Evolutionary conservation across 106 monocot genomes (phyloP).

Genomic region (Amphibolis antarctica): DNA sequence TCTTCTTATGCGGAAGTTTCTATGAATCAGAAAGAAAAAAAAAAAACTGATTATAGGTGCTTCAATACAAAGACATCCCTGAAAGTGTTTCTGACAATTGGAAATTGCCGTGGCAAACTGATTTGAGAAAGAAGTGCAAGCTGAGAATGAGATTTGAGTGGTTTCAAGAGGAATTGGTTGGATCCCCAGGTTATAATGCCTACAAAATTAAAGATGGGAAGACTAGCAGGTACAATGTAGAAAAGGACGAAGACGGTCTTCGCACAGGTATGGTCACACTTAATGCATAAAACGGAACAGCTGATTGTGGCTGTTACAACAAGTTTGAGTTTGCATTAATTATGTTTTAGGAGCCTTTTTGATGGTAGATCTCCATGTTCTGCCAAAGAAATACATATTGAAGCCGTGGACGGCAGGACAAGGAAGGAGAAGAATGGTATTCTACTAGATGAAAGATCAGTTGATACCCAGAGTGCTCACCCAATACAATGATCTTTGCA

Average conservation of each 20-base stretch:
- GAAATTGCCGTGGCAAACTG: constrained; percentile 59
- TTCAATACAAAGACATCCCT: constrained; percentile 85
- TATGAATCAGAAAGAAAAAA: constrained; percentile 60
- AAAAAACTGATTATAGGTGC: constrained; percentile 78
- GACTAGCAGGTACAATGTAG: constrained; percentile 50
- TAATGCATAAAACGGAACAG: constrained; percentile 41
- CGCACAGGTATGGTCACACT: constrained; percentile 59
- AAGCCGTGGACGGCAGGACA: constrained; percentile 76
- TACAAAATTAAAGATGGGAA: constrained; percentile 61
- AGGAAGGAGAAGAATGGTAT: constrained; percentile 53
- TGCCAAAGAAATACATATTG: constrained; percentile 68
- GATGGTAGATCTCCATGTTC: constrained; percentile 56
- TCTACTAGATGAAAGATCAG: constrained; percentile 21
- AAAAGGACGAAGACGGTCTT: constrained; percentile 59
- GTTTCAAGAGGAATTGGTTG: constrained; percentile 92
- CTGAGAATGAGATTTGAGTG: constrained; percentile 57
- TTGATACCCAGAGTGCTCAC: constrained; percentile 17
- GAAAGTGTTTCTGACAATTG: constrained; percentile 85
- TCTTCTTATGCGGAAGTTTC: constrained; percentile 75
- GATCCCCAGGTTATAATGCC: constrained; percentile 69
- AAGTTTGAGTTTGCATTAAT: constrained; percentile 89
- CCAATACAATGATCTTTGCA: constrained; percentile 65
- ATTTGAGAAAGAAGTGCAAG: constrained; percentile 59
- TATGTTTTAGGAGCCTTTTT: constrained; percentile 70
- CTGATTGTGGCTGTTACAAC: constrained; percentile 62